Evolutionary conservation across 2,329 filamentous ascomycete species (phyloP), one percentile per base, ranked within the genome.

Genomic region (Cladosporium sp.): DNA sequence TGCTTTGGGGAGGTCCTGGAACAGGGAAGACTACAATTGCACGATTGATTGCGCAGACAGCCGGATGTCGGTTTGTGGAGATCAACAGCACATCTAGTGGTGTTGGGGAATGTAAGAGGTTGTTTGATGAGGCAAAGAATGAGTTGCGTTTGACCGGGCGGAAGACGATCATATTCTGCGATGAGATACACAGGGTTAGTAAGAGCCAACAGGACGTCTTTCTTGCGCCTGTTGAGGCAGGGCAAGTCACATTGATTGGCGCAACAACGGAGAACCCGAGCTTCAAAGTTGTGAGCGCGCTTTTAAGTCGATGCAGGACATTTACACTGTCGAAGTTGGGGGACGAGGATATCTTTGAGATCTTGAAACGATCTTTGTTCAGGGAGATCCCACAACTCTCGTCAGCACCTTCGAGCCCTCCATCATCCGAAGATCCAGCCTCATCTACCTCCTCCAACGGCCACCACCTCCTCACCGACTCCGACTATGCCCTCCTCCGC

Each of bases 191-290:
- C 70, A 76, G 92, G 28, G 95, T 95, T n/a, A 43, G 40, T 9
- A 50, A 50, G 16, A 43, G 40, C 13, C 48, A 50, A 31, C 48
- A 50, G 9, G 48, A 50, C 4, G 48, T 50, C 3, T 50, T 50
- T 14, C 48, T 50, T 8, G 48, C 48, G 40, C 48, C 48, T 43
- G 48, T 97, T 18, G 93, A 98, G 71, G 84, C 84, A 1, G 93
- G 93, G 5, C 87, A 87, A 28, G 85, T 98, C 59, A 96, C 89
- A 0, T 76, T 98, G 31, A 93, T 97, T 56, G 93, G 91, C 9
- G 93, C 93, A 6, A 98, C 93, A 3, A 98, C 93, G 0, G 93
- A 98, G 70, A 98, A 98, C 60, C 93, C 93, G 0, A 92, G 86
- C 3, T 97, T 97, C 76, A 92, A 95, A 64, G 83, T 98, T 40